Conservation (phyloP, 169 alveolate genomes). For the Toxoplasma gondii region DNA sequence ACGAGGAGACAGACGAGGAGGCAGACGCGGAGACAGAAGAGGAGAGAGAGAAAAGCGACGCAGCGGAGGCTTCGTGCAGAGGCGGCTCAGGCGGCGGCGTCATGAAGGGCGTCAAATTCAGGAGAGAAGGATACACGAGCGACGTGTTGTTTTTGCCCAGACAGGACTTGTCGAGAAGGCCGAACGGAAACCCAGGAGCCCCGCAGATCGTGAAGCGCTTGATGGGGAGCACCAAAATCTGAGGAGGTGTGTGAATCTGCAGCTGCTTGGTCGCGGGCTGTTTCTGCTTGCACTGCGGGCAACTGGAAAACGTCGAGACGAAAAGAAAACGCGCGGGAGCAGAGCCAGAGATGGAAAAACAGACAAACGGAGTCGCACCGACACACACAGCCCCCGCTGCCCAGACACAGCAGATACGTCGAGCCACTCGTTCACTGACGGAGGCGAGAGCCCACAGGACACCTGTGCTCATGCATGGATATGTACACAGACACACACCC, state of each 20-base stretch:
- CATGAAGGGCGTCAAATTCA: conserved; percentile 53
- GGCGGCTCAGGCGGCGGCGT: neutral
- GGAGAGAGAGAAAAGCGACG: neutral
- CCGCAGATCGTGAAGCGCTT: conserved; percentile 54
- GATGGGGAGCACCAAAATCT: conserved; percentile 36
- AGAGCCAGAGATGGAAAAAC: neutral
- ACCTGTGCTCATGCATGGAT: neutral
- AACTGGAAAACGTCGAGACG: conserved; percentile 1
- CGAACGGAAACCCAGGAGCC: neutral
- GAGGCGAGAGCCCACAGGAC: neutral
- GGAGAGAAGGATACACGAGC: conserved; percentile 45
- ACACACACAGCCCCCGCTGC: neutral
- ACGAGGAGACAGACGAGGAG: neutral
- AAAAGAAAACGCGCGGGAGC: neutral
- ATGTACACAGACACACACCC: neutral
- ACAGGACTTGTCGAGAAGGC: neutral
- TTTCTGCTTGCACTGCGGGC: conserved; percentile 55
- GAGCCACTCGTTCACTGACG: neutral
- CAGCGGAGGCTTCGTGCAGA: neutral
- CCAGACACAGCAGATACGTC: neutral
- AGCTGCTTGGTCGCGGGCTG: conserved; percentile 59
- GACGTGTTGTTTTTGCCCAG: conserved; percentile 45
- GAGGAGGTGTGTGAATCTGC: conserved; percentile 52
- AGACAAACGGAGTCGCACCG: neutral
- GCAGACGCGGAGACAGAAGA: neutral